Evolutionary conservation across 768 basidiomycete genomes (phyloP), one percentile per base, ranked within the genome.

Genomic region (Trametes coccinea): DNA sequence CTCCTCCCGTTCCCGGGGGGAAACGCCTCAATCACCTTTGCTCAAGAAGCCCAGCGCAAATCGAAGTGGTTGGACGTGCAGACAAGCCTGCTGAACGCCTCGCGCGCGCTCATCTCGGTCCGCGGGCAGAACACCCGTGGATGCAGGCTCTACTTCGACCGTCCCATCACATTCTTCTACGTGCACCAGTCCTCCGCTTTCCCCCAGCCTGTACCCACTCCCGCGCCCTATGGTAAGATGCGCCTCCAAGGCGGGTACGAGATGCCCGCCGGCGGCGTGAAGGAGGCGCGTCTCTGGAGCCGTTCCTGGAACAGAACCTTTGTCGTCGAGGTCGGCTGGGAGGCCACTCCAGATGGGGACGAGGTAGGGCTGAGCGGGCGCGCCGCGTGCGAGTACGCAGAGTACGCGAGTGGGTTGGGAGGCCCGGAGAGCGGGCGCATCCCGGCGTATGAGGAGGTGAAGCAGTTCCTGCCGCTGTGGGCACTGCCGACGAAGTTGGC

Each of bases 381-480:
- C 3, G 78, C 85, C 22, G 82, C 80, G 16, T 88, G 87, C 62
- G 81, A 83, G 56, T 89, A 87, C 84, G 82, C 79, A n/a, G 88
- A 90, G 68, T 85, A 86, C 65, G 82, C 83, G 71, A 82, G 82
- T 66, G 84, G 70, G 17, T 46, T 64, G 5, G 62, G 67, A 29
- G 65, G 61, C 0, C 39, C 44, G 43, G 59, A 50, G 27, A 61
- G 67, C 17, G 79, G 73, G 33, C 81, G 77, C 73, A 88, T 91
- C 17, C 89, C 89, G 4, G 88, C 89, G 2, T 76, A 83, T 48
- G 88, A 90, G 69, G 89, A 92, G 69, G 80, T 83, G 30, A 68
- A 89, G 6, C 68, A 72, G 6, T 88, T 87, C 70, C 70, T 90
- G 60, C 90, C 90, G 17, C 74, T 79, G 48, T 92, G 90, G 89